Percentiles rank a stretch among this genome's conserved stretches.
Conservation (phyloP, 192 early-diverging fungal genomes). For the Dissophora ornata region DNA sequence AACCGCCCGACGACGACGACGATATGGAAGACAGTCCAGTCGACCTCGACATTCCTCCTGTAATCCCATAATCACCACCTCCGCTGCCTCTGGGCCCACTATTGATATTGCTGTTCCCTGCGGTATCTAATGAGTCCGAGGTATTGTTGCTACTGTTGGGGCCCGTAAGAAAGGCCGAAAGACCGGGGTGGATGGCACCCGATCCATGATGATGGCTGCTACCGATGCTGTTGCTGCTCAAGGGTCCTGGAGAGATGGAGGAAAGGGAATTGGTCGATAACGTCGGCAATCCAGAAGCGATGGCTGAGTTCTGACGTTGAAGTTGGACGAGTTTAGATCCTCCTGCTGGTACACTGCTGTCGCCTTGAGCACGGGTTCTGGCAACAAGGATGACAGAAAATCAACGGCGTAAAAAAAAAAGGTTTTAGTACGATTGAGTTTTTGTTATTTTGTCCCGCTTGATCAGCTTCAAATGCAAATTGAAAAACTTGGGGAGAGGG, state of each 20-base stretch:
- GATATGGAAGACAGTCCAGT: background rate
- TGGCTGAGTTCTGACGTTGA: slow-evolving; percentile 42
- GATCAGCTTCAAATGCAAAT: too few relatives aligned
- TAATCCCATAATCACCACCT: slow-evolving; percentile 4
- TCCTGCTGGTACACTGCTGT: slow-evolving; percentile 16
- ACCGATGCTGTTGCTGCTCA: slow-evolving; percentile 18
- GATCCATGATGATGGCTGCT: slow-evolving; percentile 7
- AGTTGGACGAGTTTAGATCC: slow-evolving; percentile 51
- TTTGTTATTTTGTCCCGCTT: too few relatives aligned
- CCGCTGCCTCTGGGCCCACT: slow-evolving; percentile 1
- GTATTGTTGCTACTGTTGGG: slow-evolving; percentile 1
- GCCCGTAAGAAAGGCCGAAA: slow-evolving; percentile 42
- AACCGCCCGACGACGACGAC: too few relatives aligned
- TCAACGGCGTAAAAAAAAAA: background rate
- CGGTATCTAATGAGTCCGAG: slow-evolving; percentile 1
- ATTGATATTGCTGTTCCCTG: background rate
- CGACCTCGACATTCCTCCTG: slow-evolving; percentile 3
- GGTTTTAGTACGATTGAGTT: background rate
- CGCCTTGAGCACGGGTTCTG: slow-evolving; percentile 17
- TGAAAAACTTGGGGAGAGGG: background rate
- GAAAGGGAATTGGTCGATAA: slow-evolving; percentile 17
- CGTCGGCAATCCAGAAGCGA: slow-evolving; percentile 22
- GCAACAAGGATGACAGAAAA: background rate
- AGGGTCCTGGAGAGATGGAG: slow-evolving; percentile 16
- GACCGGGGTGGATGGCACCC: slow-evolving; percentile 27